Conservation (phyloP, 495 filamentous ascomycete species). For the Podospora conica region DNA sequence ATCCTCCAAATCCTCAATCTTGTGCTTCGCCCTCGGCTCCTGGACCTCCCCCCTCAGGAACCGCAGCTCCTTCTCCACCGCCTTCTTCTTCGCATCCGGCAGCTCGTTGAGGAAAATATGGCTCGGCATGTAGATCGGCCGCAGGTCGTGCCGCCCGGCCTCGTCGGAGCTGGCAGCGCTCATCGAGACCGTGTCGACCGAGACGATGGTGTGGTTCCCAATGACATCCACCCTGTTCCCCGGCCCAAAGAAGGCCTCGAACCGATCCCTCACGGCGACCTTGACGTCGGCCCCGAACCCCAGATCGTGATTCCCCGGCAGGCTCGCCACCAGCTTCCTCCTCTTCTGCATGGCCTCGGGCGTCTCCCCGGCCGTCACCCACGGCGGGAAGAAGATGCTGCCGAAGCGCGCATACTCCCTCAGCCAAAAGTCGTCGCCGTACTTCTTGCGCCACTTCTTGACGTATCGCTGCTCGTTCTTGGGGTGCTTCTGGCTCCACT, state of each 20-base stretch:
- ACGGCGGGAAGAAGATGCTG: constrained; percentile 66
- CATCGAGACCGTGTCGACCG: constrained; percentile 79
- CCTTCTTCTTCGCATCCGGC: constrained; percentile 44
- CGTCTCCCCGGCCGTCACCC: constrained; percentile 37
- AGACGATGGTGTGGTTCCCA: constrained; percentile 94
- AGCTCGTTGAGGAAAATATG: constrained; percentile 68
- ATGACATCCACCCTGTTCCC: constrained; percentile 82
- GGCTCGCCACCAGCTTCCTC: constrained; percentile 65
- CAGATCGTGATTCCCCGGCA: constrained; percentile 97
- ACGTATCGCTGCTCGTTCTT: constrained; percentile 45
- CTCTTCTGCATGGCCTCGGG: constrained; percentile 38
- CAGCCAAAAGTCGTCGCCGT: constrained; percentile 74
- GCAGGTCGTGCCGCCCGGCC: constrained; percentile 41
- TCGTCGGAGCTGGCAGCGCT: constrained; percentile 53
- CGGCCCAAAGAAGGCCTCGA: constrained; percentile 82
- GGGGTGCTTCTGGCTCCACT: constrained; percentile 44
- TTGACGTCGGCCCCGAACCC: constrained; percentile 86
- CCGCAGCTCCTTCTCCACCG: constrained; percentile 50
- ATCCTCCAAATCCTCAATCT: constrained; percentile 41
- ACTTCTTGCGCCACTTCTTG: constrained; percentile 62
- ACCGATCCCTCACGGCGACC: constrained; percentile 68
- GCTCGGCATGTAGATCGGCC: constrained; percentile 64
- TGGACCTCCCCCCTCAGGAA: constrained; percentile 45
- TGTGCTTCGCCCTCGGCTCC: constrained; percentile 46
- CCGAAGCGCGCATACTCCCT: constrained; percentile 75